A percentile compares a stretch with the other conserved stretches of the same genome.
Evolutionary conservation across 2,329 filamentous ascomycete genomes (phyloP).

Genomic region (Aspergillus sp.): DNA sequence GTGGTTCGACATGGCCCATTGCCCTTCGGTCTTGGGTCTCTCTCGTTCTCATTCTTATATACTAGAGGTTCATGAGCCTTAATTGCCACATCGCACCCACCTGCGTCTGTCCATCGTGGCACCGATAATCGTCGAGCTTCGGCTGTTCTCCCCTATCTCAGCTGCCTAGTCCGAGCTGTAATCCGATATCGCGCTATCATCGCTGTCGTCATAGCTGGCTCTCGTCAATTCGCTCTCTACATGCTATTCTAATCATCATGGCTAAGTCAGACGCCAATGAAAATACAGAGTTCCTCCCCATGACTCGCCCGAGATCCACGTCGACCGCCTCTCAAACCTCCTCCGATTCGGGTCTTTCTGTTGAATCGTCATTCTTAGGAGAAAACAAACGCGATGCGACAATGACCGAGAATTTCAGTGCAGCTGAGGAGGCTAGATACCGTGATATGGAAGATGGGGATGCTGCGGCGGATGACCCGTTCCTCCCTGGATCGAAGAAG

Average conservation of each 20-base stretch:
- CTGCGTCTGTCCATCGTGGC: neutral
- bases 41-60: neutral
- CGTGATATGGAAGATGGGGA: slow-evolving; percentile 38
- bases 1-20: neutral
- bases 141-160: neutral
- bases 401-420: slow-evolving; percentile 6
- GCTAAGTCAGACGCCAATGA: slow-evolving; percentile 24
- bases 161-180: neutral
- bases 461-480: slow-evolving; percentile 22
- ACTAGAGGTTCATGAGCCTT: neutral
- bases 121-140: neutral
- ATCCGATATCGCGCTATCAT: neutral
- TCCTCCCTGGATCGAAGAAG: slow-evolving; percentile 26
- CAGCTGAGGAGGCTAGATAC: slow-evolving; percentile 26
- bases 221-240: slow-evolving; percentile 3
- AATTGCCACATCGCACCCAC: neutral
- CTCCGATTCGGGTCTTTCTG: slow-evolving; percentile 35
- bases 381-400: slow-evolving; percentile 22
- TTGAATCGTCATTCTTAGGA: slow-evolving; percentile 32
- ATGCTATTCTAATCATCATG: slow-evolving; percentile 22
- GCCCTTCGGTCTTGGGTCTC: neutral
- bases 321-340: slow-evolving; percentile 29
- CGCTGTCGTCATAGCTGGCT: neutral
- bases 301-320: slow-evolving; percentile 24
- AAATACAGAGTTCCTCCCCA: slow-evolving; percentile 27